Percentiles rank a stretch among this genome's conserved stretches.
Evolutionary conservation across 805 yeast genomes (phyloP).

Genomic region (Zygoascus ofunaensis): DNA sequence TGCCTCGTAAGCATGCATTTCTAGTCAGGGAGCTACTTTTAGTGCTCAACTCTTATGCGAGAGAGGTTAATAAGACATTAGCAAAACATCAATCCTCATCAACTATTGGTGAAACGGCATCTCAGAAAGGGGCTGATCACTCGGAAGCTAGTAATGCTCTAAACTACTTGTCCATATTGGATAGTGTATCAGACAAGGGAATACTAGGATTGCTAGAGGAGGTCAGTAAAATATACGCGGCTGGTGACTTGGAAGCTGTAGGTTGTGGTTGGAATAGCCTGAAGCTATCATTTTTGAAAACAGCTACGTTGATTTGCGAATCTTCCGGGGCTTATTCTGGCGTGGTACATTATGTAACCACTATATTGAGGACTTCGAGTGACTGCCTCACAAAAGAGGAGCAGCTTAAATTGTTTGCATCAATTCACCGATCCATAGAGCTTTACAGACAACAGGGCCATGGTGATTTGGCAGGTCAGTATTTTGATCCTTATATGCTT

Average conservation of each 20-base stretch:
- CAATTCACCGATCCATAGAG: conserved; percentile 26
- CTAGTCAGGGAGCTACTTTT: conserved; percentile 47
- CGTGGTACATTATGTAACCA: conserved; percentile 39
- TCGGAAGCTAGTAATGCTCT: background rate
- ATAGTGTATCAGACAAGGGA: conserved; percentile 10
- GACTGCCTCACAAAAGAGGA: conserved; percentile 49
- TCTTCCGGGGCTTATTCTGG: conserved; percentile 39
- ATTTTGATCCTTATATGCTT: conserved; percentile 69
- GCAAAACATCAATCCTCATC: too few relatives aligned
- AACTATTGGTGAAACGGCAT: too few relatives aligned
- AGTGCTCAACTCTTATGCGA: background rate
- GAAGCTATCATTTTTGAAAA: conserved; percentile 46
- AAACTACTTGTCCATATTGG: background rate
- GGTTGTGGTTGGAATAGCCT: conserved; percentile 45
- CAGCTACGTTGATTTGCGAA: conserved; percentile 46
- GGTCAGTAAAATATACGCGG: conserved; percentile 47
- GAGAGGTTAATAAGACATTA: background rate
- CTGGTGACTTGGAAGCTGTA: conserved; percentile 30
- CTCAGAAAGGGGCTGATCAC: background rate
- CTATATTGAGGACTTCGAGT: conserved; percentile 48
- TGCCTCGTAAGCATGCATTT: conserved; percentile 60
- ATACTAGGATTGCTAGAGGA: conserved; percentile 39
- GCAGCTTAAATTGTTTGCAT: conserved; percentile 37
- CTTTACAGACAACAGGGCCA: conserved; percentile 10
- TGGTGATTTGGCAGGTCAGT: conserved; percentile 23